Conservation (phyloP, 2,329 filamentous ascomycete species). For the Xylariaceae sp. region DNA sequence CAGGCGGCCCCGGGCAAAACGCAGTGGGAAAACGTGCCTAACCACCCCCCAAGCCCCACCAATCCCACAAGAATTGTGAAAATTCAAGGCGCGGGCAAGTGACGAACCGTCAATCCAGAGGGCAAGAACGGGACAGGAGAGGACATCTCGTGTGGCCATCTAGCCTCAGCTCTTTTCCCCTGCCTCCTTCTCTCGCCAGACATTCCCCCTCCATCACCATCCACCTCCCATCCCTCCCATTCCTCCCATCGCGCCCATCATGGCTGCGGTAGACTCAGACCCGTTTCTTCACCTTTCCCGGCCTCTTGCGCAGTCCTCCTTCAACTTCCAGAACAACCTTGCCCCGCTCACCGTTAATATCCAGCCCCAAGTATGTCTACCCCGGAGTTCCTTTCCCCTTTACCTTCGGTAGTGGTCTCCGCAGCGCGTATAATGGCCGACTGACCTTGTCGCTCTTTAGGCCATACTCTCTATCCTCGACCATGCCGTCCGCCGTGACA, state of each 20-base stretch:
- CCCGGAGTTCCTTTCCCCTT: constrained; percentile 1
- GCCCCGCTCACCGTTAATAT: constrained; percentile 91
- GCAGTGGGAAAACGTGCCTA: background rate
- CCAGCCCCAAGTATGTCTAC: constrained; percentile 76
- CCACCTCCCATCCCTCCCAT: background rate
- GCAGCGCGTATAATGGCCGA: background rate
- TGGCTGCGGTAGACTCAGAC: constrained; percentile 69
- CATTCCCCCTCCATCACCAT: constrained; percentile 10
- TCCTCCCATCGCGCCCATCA: constrained; percentile 43
- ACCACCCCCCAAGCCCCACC: constrained; percentile 20
- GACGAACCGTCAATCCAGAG: constrained; percentile 14
- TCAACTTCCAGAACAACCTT: constrained; percentile 78
- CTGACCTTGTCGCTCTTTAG: constrained; percentile 35
- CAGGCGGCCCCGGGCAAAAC: background rate
- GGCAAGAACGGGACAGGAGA: constrained; percentile 10
- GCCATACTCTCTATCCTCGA: constrained; percentile 77
- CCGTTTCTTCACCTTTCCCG: constrained; percentile 93
- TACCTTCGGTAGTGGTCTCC: background rate
- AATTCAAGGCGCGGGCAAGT: constrained; percentile 20
- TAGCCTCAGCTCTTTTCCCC: constrained; percentile 9
- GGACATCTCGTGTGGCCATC: constrained; percentile 2
- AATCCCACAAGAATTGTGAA: constrained; percentile 29
- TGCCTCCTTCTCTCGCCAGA: background rate
- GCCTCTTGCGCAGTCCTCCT: constrained; percentile 76
- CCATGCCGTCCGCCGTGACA: constrained; percentile 86